phyloP scores from a whole-genome alignment of 768 basidiomycete species.

The Tylopilus rubrobrunneus region DNA sequence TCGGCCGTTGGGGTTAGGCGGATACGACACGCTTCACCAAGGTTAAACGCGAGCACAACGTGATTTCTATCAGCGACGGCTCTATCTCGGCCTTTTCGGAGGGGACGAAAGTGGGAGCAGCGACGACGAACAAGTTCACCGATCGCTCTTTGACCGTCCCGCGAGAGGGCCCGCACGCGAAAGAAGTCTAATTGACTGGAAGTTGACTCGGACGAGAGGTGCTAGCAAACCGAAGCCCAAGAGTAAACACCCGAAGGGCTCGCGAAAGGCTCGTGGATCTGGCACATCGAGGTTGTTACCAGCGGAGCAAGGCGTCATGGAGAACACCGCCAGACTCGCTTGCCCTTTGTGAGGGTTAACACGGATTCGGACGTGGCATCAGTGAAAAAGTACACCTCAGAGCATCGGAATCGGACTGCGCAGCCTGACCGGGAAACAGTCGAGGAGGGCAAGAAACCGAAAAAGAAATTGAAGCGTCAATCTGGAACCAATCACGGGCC shows the following conservation, averaged over 20 bases:
- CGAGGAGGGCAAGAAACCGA: conserved; percentile 9
- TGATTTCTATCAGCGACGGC: conserved; percentile 24
- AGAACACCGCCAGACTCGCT: conserved; percentile 35
- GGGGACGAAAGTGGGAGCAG: conserved; percentile 17
- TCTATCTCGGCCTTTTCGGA: conserved; percentile 7
- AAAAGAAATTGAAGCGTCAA: conserved; percentile 27
- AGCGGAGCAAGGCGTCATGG: conserved; percentile 33
- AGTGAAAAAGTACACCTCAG: conserved; percentile 6
- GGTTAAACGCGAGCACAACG: too few species aligned
- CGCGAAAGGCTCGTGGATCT: conserved; percentile 11
- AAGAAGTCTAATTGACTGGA: conserved; percentile 62
- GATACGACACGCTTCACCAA: conserved; percentile 9
- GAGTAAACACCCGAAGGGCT: conserved; percentile 9
- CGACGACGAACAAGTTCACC: conserved; percentile 33
- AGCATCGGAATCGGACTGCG: conserved; percentile 8
- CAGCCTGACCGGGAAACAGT: conserved; percentile 4
- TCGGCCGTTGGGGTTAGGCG: conserved; percentile 23
- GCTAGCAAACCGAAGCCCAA: conserved; percentile 13
- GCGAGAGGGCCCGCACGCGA: conserved; percentile 27
- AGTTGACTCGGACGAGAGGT: conserved; percentile 47
- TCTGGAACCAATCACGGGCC: conserved; percentile 25
- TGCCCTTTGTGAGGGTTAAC: conserved; percentile 32
- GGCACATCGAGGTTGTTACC: conserved; percentile 25
- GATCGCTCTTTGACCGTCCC: conserved; percentile 29
- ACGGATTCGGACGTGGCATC: conserved; percentile 2